Evolutionary conservation across 2,329 filamentous ascomycete genomes (phyloP).

Genomic region (Xylariaceae sp.): DNA sequence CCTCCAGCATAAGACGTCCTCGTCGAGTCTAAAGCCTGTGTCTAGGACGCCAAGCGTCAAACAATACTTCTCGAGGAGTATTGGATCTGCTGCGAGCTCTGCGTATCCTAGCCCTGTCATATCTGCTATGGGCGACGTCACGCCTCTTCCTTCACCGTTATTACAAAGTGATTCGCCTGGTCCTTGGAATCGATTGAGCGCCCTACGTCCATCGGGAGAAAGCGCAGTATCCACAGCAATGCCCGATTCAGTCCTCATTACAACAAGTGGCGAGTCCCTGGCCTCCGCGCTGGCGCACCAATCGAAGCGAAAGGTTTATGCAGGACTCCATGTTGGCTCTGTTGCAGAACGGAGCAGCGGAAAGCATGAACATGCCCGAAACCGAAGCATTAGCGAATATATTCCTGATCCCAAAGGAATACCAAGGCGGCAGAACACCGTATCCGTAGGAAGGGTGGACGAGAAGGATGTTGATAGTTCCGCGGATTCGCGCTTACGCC

Average conservation of each 20-base stretch:
- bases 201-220: constrained; percentile 45
- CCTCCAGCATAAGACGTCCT: constrained; percentile 37
- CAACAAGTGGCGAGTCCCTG: constrained; percentile 48
- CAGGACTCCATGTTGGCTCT: constrained; percentile 36
- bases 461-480: constrained; percentile 28
- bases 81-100: constrained; percentile 60
- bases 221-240: constrained; percentile 31
- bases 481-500: constrained; percentile 51
- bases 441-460: constrained; percentile 57
- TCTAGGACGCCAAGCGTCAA: constrained; percentile 60
- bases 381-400: constrained; percentile 87
- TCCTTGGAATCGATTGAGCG: constrained; percentile 56
- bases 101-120: constrained; percentile 69
- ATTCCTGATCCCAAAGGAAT: constrained; percentile 66
- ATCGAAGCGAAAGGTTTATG: constrained; percentile 55
- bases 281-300: constrained; percentile 47
- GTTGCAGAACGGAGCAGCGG: constrained; percentile 23
- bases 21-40: constrained; percentile 45
- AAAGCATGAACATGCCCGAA: constrained; percentile 53
- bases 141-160: constrained; percentile 73
- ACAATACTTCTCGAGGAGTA: constrained; percentile 45
- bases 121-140: constrained; percentile 72
- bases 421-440: constrained; percentile 67
- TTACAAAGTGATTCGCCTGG: constrained; percentile 61
- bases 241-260: constrained; percentile 45